A percentile compares a stretch with the other conserved stretches of the same genome.
Evolutionary conservation across 768 basidiomycete genomes (phyloP).

Genomic region (Boletus coccyginus): DNA sequence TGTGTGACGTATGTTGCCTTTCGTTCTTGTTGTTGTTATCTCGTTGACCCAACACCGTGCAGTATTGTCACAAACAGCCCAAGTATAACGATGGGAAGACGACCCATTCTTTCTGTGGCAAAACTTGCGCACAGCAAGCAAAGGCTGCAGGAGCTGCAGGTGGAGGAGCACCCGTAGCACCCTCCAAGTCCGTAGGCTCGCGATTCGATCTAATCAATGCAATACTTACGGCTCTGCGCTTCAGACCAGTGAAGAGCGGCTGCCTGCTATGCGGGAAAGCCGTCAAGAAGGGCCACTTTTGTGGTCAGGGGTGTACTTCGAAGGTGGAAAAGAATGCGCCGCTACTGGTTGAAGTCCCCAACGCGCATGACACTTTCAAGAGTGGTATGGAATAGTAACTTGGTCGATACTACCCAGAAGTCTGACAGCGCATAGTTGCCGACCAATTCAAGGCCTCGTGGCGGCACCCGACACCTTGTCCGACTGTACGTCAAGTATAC

Average conservation of each 20-base stretch:
- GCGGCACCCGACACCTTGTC: conserved; percentile 59
- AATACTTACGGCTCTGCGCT: conserved; percentile 32
- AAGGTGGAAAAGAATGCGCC: conserved; percentile 55
- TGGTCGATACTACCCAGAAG: not conserved
- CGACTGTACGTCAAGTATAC: conserved; percentile 58
- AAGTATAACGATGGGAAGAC: conserved; percentile 57
- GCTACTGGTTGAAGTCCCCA: conserved; percentile 56
- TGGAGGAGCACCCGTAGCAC: conserved; percentile 21
- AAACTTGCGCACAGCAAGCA: conserved; percentile 55
- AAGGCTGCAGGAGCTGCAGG: conserved; percentile 28
- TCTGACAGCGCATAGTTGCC: conserved; percentile 39
- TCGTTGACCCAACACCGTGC: conserved; percentile 2
- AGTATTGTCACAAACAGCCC: conserved; percentile 61
- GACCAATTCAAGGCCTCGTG: conserved; percentile 71
- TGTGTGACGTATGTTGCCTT: conserved; percentile 47
- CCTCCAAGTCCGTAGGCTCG: conserved; percentile 32
- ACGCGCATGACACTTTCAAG: conserved; percentile 59
- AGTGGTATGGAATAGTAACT: conserved; percentile 45
- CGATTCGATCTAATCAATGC: conserved; percentile 22
- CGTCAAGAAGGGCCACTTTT: conserved; percentile 64
- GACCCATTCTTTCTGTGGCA: conserved; percentile 62
- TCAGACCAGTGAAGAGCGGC: conserved; percentile 38
- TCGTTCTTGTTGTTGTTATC: conserved; percentile 5
- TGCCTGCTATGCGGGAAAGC: conserved; percentile 62
- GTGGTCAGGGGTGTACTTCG: conserved; percentile 51